phyloP scores from a whole-genome alignment of 176 grass and related monocot genomes.

The Cenchrus fungigraminus region DNA sequence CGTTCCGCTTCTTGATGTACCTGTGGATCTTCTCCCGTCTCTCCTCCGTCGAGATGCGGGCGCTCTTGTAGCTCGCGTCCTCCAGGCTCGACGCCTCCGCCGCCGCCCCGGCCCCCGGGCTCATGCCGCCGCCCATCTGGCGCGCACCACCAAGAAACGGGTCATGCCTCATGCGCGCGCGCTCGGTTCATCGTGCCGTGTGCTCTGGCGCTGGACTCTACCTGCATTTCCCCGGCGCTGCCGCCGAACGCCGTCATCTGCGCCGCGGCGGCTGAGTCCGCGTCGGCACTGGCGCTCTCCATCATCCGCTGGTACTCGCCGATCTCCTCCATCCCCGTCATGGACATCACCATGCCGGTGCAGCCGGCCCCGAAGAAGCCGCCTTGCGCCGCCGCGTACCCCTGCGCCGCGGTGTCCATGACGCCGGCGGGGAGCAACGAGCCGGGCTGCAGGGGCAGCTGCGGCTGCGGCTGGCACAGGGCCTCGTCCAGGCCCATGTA shows the following conservation, averaged over 20 bases:
- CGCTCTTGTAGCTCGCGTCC: slow-evolving; percentile 75
- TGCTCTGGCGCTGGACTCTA: slow-evolving; percentile 17
- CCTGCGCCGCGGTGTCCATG: slow-evolving; percentile 20
- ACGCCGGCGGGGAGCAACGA: slow-evolving; percentile 29
- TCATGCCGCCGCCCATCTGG: slow-evolving; percentile 53
- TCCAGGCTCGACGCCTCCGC: slow-evolving; percentile 52
- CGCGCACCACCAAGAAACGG: slow-evolving; percentile 36
- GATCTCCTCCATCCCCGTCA: slow-evolving; percentile 60
- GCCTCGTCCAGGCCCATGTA: slow-evolving; percentile 58
- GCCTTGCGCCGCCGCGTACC: slow-evolving; percentile 21
- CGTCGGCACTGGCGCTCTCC: slow-evolving; percentile 41
- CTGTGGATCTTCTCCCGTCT: slow-evolving; percentile 92
- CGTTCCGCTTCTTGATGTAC: slow-evolving; percentile 95
- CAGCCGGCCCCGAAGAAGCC: slow-evolving; percentile 43
- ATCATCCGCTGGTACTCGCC: slow-evolving; percentile 70
- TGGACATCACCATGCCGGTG: slow-evolving; percentile 52
- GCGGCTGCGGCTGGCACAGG: slow-evolving; percentile 41
- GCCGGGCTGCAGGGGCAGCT: background rate
- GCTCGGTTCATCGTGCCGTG: background rate
- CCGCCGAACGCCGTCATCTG: slow-evolving; percentile 44
- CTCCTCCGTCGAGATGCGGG: slow-evolving; percentile 67
- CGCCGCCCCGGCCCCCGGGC: slow-evolving; percentile 30
- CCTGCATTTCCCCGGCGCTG: slow-evolving; percentile 71
- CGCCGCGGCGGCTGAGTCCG: slow-evolving; percentile 36
- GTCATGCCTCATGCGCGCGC: slow-evolving; percentile 7